Conservation (phyloP, 2,329 filamentous ascomycete species). For the Hypoxylon sp. region DNA sequence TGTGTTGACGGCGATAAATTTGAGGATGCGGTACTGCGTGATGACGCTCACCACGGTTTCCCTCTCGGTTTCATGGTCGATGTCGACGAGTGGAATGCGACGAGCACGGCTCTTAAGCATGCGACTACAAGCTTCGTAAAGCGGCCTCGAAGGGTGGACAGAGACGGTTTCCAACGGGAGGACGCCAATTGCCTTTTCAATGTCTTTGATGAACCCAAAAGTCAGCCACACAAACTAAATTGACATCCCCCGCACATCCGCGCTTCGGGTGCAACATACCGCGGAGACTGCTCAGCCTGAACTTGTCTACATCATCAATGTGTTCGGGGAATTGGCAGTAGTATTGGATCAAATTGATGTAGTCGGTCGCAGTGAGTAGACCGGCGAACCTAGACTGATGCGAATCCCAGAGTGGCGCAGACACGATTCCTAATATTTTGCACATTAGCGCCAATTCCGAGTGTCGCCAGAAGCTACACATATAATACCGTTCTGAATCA, state of each 20-base stretch:
- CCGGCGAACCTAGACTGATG: constrained; percentile 93
- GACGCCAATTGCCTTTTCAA: constrained; percentile 94
- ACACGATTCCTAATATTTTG: constrained; percentile 83
- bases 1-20: constrained; percentile 97
- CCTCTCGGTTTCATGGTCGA: constrained; percentile 92
- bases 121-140: constrained; percentile 94
- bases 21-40: constrained; percentile 97
- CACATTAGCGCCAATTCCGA: constrained; percentile 30
- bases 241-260: constrained; percentile 32
- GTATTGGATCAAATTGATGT: constrained; percentile 98
- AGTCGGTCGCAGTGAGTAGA: constrained; percentile 94
- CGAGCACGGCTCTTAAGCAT: constrained; percentile 96
- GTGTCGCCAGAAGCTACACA: constrained; percentile 24
- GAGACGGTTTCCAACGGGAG: constrained; percentile 93
- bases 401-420: constrained; percentile 96
- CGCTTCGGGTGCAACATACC: constrained; percentile 67
- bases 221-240: constrained; percentile 34
- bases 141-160: constrained; percentile 89
- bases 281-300: constrained; percentile 90
- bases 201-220: constrained; percentile 70
- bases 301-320: constrained; percentile 91
- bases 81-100: constrained; percentile 92
- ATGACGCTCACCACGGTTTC: constrained; percentile 97
- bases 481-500: constrained; percentile 88
- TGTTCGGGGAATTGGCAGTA: constrained; percentile 98